Evolutionary conservation across 2,329 filamentous ascomycete genomes (phyloP).

Genomic region (Monilinia polystroma): DNA sequence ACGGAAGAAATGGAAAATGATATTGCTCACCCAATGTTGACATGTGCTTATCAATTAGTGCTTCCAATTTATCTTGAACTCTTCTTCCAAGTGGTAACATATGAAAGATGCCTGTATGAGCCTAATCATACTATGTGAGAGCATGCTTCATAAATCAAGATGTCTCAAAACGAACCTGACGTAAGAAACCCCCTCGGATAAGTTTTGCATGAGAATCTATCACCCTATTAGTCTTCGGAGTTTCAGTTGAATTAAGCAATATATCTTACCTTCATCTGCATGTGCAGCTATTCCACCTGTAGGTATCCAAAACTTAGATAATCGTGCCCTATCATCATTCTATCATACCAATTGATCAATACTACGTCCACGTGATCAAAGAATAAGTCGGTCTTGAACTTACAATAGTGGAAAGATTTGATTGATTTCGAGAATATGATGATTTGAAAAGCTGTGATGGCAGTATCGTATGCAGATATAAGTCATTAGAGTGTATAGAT

Average conservation of each 20-base stretch:
- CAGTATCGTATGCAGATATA: neutral
- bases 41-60: constrained; percentile 89
- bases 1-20: constrained; percentile 11
- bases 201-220: constrained; percentile 66
- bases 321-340: constrained; percentile 56
- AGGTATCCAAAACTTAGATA: constrained; percentile 79
- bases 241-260: no score
- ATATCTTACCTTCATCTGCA: constrained; percentile 51
- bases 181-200: constrained; percentile 68
- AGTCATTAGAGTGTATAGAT: neutral
- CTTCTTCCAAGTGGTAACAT: constrained; percentile 81
- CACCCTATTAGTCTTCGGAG: constrained; percentile 10
- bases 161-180: constrained; percentile 55
- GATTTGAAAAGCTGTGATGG: neutral
- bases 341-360: constrained; percentile 42
- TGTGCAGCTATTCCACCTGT: constrained; percentile 64
- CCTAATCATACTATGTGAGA: constrained; percentile 47
- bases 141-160: neutral
- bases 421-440: constrained; percentile 5
- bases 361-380: neutral
- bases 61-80: constrained; percentile 85
- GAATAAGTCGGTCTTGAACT: neutral
- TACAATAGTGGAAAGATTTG: neutral
- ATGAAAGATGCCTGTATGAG: constrained; percentile 89
- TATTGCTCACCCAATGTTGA: constrained; percentile 57